Evolutionary conservation across 164 flowering plant species (phyloP), one percentile per base, ranked within the genome.

Genomic region (Magnolia officinalis): DNA sequence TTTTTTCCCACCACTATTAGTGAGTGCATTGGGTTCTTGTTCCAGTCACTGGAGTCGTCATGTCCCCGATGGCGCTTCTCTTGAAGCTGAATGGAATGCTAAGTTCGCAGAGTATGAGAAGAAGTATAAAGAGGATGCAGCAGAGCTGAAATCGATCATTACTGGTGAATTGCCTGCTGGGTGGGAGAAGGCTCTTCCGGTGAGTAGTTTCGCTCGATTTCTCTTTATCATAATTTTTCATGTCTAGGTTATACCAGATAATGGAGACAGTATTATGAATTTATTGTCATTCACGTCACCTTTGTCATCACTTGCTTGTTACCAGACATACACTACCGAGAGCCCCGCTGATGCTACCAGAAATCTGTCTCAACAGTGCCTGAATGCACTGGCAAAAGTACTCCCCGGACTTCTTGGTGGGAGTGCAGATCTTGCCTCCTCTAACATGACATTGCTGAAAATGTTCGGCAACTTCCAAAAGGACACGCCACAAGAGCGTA

Each of bases 181-280:
- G 51, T 94, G 99, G 99, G 99, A 94, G 81, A 91, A 94, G 83
- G 96, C 99, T 77, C 96, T 96, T 80, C 99, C 99, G 1, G 99
- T 96, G 63, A 89, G 95, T 88, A 29, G 23, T 67, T 51, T 20
- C 23, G 21, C 11, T 8, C 51, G 26, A 23, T 13, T 6, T 67
- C 24, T 11, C 52, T 69, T 6, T 51, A 21, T 18, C 63, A 52
- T 67, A 50, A 64, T 13, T 67, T 31, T 50, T 16, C 51, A 45
- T n/a, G 24, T 26, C 13, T 29, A 29, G 50, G 14, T 66, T 66
- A 26, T 26, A 8, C 13, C 23, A 26, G 29, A 26, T 19, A 37
- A 29, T 19, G 50, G 26, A 31, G 20, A 31, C 51, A 59, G 63
- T 50, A 71, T 63, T 66, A 23, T 64, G 16, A 26, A 52, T 70